phyloP scores from a whole-genome alignment of 495 filamentous ascomycete genomes.

The Talaromyces wortmannii region DNA sequence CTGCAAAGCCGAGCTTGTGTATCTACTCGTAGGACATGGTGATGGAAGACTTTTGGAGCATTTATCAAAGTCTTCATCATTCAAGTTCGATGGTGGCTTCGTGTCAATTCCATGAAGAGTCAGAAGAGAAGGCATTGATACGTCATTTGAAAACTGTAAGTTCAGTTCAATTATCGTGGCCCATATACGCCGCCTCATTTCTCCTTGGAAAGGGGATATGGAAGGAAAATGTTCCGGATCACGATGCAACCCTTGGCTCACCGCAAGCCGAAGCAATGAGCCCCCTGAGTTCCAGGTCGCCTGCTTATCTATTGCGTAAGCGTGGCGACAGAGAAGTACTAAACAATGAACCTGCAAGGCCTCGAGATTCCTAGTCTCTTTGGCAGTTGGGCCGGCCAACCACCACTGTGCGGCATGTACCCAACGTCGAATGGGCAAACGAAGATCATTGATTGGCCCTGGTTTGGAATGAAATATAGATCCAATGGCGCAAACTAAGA shows the following conservation, averaged over 20 bases:
- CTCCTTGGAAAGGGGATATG: conserved; percentile 36
- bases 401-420: conserved; percentile 46
- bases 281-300: conserved; percentile 43
- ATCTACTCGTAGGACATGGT: conserved; percentile 19
- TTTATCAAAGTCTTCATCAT: conserved; percentile 44
- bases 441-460: conserved; percentile 18
- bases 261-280: conserved; percentile 37
- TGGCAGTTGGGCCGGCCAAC: conserved; percentile 41
- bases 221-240: conserved; percentile 42
- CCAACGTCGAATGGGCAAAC: conserved; percentile 32
- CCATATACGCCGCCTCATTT: conserved; percentile 51
- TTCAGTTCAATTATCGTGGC: conserved; percentile 47
- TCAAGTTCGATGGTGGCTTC: conserved; percentile 37
- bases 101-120: conserved; percentile 45
- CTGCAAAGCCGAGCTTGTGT: conserved; percentile 43
- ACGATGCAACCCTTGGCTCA: conserved; percentile 45
- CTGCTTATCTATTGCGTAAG: conserved; percentile 27
- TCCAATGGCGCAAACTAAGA: conserved; percentile 40
- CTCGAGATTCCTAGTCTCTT: conserved; percentile 30
- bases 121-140: conserved; percentile 42
- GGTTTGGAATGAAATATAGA: conserved; percentile 24
- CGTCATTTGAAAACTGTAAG: conserved; percentile 42
- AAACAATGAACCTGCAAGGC: conserved; percentile 45
- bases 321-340: conserved; percentile 38
- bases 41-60: conserved; percentile 12